Base-by-base conservation (phyloP, 2,329 filamentous ascomycete species). In the Didymella glomerata region DNA sequence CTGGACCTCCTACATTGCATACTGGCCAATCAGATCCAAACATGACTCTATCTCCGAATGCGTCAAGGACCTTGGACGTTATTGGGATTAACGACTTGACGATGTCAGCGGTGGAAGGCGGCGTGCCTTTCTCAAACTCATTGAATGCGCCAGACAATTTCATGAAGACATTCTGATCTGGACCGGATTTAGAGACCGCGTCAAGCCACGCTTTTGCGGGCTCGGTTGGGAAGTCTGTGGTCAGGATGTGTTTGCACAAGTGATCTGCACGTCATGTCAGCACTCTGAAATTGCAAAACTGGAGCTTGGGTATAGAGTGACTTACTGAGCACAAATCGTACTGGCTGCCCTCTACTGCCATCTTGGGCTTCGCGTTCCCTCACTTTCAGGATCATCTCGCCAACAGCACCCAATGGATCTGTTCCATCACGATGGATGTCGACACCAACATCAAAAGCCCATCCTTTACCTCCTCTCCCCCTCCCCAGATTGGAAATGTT, bases 11-110 rank as follows among this genome's bases (percentile, higher is more conserved):
- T 32, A 92, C 80, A 62, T 92, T 93, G 78, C 92, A 96, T 0
- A 97, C 89, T 2, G 94, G 93, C 94, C 94, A 98, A 77, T 97
- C 93, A 64, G 90, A 93, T 24, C 90, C 93, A 77, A 95, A 97
- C 89, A 98, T 93, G 73, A 95, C 84, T 63, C 92, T 84, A 22
- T 81, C 74, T 0, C 90, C 79, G 71, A 97, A 97, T 1, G 85
- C 84, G 27, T 87, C 84, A 51, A 96, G 85, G 0, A 93, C 80
- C 51, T 57, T 51, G 14, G 61, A 41, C 13, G 64, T 24, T 34
- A 60, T 59, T 4, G 64, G 58, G 1, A n/a, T 36, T 3, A 65
- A 10, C 82, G 75, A 25, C 13, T 28, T 38, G 5, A 60, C 20
- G 3, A 70, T 40, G 0, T 57, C 48, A 2, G 51, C 16, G 2